Base-by-base conservation (phyloP, 2,329 filamentous ascomycete species). In the Aspergillus tubingensis region DNA sequence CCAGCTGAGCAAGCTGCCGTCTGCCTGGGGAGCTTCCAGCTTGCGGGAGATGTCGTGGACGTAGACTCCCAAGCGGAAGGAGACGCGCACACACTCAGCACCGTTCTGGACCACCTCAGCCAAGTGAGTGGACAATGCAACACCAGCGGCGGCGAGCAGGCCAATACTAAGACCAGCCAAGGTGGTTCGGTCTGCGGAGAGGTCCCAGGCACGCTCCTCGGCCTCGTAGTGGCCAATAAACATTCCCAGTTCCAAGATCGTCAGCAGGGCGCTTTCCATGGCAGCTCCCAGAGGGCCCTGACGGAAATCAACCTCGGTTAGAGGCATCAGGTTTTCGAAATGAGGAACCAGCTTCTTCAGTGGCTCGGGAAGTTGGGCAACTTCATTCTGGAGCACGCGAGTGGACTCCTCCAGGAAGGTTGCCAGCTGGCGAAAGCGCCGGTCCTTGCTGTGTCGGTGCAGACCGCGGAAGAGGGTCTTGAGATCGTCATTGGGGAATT, bases 401-500 rank as follows among this genome's bases (percentile, higher is more conserved):
- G 79, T 81, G 11, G 74, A 70, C 32, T 81, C 76, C 0, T 74
- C 56, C 2, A 83, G 50, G 64, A 83, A 83, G 3, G 56, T 38
- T 1, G 79, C 77, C 10, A 83, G 68, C 3, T 74, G 27, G 0
- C 64, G 67, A 63, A 77, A 72, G 3, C 65, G 57, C 32, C 64
- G 72, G 61, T 76, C 73, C 62, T 81, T 82, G 71, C 76, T 79
- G 57, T 75, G 74, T 13, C 60, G 61, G 30, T 77, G 73, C 10
- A 83, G 67, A 3, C 70, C 65, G 8, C 80, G 79, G 48, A 79
- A 71, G 0, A 83, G 62, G 23, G 74, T 65, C 23, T 72, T 61
- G 8, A 82, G 63, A 61, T 82, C 77, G 38, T 82, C 80, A n/a
- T 69, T 72, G 0, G 81, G 81, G 54, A 83, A 81, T 61, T 83